Base-by-base conservation (phyloP, 2,329 filamentous ascomycete genomes). In the Didymella arachidicola region DNA sequence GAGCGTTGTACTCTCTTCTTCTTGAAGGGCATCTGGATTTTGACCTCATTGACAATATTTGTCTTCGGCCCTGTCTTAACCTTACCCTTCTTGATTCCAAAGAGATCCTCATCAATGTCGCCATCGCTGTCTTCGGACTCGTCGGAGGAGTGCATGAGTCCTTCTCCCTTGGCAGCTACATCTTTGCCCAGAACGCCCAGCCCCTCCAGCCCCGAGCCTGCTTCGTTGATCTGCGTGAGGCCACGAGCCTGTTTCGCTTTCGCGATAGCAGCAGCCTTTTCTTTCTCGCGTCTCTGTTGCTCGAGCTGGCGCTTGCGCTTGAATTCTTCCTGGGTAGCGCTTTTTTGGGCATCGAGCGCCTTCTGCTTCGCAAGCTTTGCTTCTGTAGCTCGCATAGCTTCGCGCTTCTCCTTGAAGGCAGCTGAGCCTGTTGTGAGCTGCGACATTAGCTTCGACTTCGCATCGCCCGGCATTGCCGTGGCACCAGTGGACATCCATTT, bases 131-230 rank as follows among this genome's bases (percentile, higher is more conserved):
- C 88, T 60, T 92, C 90, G 61, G 79, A 79, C 54, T 82, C 81
- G 49, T 95, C 92, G 3, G 86, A 89, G 6, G 86, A 88, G 41
- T 97, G 91, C 92, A 98, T 97, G 76, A 98, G 92, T 64, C 94
- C 92, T 71, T 89, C 90, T 63, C 90, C 90, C 62, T 84, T 84
- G 1, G 86, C 85, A 3, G 86, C 84, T 70, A 94, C 90, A 53
- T 95, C 92, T 77, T 94, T 95, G 59, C 91, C 92, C 55, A 86
- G 81, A 1, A 93, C 82, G 34, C 90, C 86, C 48, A 96, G 83
- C 26, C 88, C 89, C 62, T 86, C 84, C 10, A 95, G 79, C 19
- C 90, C 92, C 58, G 92, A 95, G 2, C 92, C 92, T 73, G 93
- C 91, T 58, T 91, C 89, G 8, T 84, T 80, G n/a, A 88, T 88